phyloP scores from a whole-genome alignment of 2,329 filamentous ascomycete species.

The Pestalotiopsis sp. region DNA sequence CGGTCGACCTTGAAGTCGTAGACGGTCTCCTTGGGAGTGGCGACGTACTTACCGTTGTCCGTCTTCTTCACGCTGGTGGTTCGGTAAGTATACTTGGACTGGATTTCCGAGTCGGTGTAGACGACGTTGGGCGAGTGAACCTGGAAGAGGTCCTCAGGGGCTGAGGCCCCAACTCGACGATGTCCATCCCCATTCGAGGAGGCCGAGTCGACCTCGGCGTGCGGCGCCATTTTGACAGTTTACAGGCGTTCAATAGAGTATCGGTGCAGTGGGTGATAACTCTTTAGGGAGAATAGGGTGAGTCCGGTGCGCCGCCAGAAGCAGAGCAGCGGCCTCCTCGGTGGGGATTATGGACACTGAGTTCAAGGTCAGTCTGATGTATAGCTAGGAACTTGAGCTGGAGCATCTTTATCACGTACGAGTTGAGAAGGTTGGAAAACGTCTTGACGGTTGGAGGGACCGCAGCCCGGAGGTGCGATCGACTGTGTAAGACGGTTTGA shows the following conservation, averaged over 20 bases:
- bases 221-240: slow-evolving; percentile 79
- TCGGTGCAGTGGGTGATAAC: slow-evolving; percentile 26
- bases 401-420: slow-evolving; percentile 60
- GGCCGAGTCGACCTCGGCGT: slow-evolving; percentile 68
- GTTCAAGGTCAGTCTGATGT: slow-evolving; percentile 18
- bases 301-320: slow-evolving; percentile 82
- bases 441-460: slow-evolving; percentile 77
- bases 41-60: slow-evolving; percentile 75
- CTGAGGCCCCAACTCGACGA: slow-evolving; percentile 30
- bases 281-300: slow-evolving; percentile 60
- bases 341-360: slow-evolving; percentile 91
- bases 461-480: slow-evolving; percentile 63
- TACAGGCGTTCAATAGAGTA: slow-evolving; percentile 25
- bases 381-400: neutral
- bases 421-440: slow-evolving; percentile 98
- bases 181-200: slow-evolving; percentile 64
- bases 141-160: slow-evolving; percentile 71
- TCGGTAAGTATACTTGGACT: slow-evolving; percentile 93
- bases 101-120: slow-evolving; percentile 88
- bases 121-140: slow-evolving; percentile 91
- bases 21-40: slow-evolving; percentile 82
- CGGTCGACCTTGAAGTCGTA: slow-evolving; percentile 99
- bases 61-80: slow-evolving; percentile 81
- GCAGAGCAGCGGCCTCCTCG: slow-evolving; percentile 88
- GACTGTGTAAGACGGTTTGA: slow-evolving; percentile 28